Percentiles rank a stretch among this genome's conserved stretches.
Conservation (phyloP, 2,329 filamentous ascomycete species). For the Alternaria metachromatica region DNA sequence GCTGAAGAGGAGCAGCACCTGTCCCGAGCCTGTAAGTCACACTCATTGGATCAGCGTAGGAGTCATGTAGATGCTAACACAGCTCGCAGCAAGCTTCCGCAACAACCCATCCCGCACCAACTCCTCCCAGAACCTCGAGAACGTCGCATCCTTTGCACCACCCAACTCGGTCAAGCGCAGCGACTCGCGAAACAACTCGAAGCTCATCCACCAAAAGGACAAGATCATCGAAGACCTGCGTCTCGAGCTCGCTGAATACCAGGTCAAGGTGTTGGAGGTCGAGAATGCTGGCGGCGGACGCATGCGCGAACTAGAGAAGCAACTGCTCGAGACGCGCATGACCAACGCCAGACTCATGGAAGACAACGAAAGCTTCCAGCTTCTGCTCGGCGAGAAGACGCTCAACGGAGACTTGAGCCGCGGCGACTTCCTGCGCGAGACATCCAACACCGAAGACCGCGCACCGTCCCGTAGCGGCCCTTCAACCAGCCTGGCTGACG, state of each 20-base stretch:
- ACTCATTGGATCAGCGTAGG: not conserved
- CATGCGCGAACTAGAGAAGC: slow-evolving; percentile 86
- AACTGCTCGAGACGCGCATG: slow-evolving; percentile 91
- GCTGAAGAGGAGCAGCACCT: slow-evolving; percentile 57
- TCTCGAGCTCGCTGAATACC: slow-evolving; percentile 89
- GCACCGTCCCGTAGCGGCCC: slow-evolving; percentile 44
- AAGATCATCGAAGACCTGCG: slow-evolving; percentile 92
- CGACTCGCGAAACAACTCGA: slow-evolving; percentile 88
- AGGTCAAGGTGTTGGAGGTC: slow-evolving; percentile 93
- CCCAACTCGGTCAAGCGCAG: slow-evolving; percentile 83
- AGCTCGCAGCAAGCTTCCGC: slow-evolving; percentile 47
- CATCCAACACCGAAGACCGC: slow-evolving; percentile 44
- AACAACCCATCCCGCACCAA: slow-evolving; percentile 53
- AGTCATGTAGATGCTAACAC: slow-evolving; percentile 25
- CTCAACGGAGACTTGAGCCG: slow-evolving; percentile 91
- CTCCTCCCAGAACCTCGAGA: slow-evolving; percentile 73
- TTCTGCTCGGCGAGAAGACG: slow-evolving; percentile 92
- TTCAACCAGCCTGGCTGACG: slow-evolving; percentile 69
- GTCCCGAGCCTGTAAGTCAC: slow-evolving; percentile 59
- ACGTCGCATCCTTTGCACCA: slow-evolving; percentile 82
- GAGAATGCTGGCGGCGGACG: slow-evolving; percentile 91
- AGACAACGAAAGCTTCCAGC: slow-evolving; percentile 97
- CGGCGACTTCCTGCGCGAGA: slow-evolving; percentile 74
- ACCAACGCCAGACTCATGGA: slow-evolving; percentile 96
- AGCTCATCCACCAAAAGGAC: slow-evolving; percentile 91